Base-by-base conservation (phyloP, 202 grass and related monocot genomes). In the Cymbopogon flexuosus region DNA sequence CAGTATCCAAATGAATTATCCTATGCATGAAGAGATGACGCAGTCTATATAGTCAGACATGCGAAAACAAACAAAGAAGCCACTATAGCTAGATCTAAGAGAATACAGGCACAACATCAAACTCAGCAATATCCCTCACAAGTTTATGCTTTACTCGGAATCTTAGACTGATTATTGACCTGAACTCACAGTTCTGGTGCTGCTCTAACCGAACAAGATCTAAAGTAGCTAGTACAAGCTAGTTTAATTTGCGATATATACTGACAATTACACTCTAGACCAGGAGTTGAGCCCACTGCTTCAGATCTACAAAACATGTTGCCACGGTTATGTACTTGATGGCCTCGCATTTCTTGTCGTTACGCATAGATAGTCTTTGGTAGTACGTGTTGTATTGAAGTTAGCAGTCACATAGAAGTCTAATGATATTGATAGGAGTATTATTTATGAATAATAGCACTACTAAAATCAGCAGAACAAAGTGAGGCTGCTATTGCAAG, bases 121-220 rank as follows among this genome's bases (percentile, higher is more conserved):
- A n/a, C n/a, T 18, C 49, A 73, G 3, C 3, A 35, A 16, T 34
- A 72, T 51, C 46, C 15, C 14, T 15, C 3, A 14, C 11, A 45
- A 45, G 3, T 47, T 47, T 47, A 16, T 62, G 10, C 12, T 65
- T 66, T 61, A 62, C 47, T 16, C 19, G 10, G 39, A 40, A 76
- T 22, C 7, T 1, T 37, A 75, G 29, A 75, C 22, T 81, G 58
- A 61, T 51, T 30, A 75, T 51, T 39, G 63, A 43, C 31, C 16
- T 22, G 36, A 77, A 54, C 65, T 59, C 23, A 69, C 18, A 22
- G 52, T 3, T 57, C 19, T 37, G 57, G 27, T 24, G 12, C 10
- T 62, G 76, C 5, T 65, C 24, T 46, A 76, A 65, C 46, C 49
- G 8, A 65, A 57, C 30, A 46, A 31, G 19, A 81, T 79, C 51